Conservation (phyloP, 208 protist species). For the Leishmania tarentolae region DNA sequence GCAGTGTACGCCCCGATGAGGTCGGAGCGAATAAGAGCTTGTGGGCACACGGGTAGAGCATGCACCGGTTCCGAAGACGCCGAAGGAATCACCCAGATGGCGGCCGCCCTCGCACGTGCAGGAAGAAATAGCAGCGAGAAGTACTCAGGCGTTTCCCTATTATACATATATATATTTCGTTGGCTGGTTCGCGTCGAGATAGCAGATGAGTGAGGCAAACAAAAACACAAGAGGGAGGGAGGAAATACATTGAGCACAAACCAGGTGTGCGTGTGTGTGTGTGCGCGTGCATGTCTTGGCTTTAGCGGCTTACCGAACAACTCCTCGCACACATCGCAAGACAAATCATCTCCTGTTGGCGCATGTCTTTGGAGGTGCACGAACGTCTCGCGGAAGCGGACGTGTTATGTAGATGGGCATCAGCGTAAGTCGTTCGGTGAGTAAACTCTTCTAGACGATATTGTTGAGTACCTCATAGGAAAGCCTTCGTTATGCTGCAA, state of each 20-base stretch:
- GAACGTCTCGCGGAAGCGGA: no score
- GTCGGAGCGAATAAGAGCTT: no score
- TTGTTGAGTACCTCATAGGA: conserved; percentile 8
- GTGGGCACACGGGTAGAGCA: not conserved
- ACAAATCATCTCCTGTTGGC: not conserved
- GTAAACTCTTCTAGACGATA: conserved; percentile 4
- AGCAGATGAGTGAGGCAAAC: not conserved
- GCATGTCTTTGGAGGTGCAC: not conserved
- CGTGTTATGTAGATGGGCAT: not conserved
- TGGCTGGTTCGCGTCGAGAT: not conserved
- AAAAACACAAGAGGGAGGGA: not conserved
- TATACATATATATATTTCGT: not conserved
- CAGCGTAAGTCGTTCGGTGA: conserved; percentile 9
- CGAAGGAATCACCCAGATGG: not conserved
- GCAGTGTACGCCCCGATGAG: no score
- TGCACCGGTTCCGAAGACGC: not conserved
- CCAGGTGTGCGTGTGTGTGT: not conserved
- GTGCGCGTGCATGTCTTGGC: not conserved
- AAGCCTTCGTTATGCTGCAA: not conserved
- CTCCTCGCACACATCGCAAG: not conserved
- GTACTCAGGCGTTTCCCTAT: no score
- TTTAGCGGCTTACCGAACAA: not conserved
- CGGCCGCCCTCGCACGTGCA: not conserved
- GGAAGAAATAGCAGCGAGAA: not conserved
- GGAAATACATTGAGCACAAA: not conserved